phyloP scores from a whole-genome alignment of 495 filamentous ascomycete genomes.

The Talaromyces ruber region DNA sequence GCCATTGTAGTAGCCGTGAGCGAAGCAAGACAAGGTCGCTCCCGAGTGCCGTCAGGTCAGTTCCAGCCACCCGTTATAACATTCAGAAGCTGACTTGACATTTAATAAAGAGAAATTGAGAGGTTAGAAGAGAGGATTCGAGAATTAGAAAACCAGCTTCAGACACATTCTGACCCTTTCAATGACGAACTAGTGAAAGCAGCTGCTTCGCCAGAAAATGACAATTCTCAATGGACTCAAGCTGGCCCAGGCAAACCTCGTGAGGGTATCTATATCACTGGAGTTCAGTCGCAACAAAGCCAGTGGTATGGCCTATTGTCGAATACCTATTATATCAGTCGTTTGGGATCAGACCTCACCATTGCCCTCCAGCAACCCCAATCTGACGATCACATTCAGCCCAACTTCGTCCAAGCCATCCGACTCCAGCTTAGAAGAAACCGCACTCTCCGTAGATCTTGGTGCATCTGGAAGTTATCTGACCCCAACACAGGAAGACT shows the following conservation, averaged over 20 bases:
- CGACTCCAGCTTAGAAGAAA: conserved; percentile 2
- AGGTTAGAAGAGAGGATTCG: conserved; percentile 25
- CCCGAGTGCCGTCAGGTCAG: conserved; percentile 11
- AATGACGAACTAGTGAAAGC: neutral
- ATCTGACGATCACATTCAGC: conserved; percentile 8
- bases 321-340: conserved; percentile 19
- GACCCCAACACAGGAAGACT: conserved; percentile 32
- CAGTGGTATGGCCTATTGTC: conserved; percentile 24
- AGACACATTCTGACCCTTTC: conserved; percentile 1
- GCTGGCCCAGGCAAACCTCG: neutral
- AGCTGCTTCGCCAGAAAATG: neutral
- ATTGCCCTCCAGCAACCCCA: conserved; percentile 11
- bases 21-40: conserved; percentile 19
- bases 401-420: conserved; percentile 2
- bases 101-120: conserved; percentile 28
- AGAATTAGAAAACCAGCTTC: conserved; percentile 28
- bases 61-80: no score
- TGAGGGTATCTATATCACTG: conserved; percentile 11
- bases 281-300: conserved; percentile 2
- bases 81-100: neutral
- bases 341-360: conserved; percentile 20
- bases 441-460: neutral
- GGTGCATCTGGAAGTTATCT: conserved; percentile 6
- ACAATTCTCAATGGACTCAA: neutral
- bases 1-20: conserved; percentile 9